Evolutionary conservation across 2,329 filamentous ascomycete genomes (phyloP), one percentile per base, ranked within the genome.

Genomic region (Aspergillus brunneoviolaceus): DNA sequence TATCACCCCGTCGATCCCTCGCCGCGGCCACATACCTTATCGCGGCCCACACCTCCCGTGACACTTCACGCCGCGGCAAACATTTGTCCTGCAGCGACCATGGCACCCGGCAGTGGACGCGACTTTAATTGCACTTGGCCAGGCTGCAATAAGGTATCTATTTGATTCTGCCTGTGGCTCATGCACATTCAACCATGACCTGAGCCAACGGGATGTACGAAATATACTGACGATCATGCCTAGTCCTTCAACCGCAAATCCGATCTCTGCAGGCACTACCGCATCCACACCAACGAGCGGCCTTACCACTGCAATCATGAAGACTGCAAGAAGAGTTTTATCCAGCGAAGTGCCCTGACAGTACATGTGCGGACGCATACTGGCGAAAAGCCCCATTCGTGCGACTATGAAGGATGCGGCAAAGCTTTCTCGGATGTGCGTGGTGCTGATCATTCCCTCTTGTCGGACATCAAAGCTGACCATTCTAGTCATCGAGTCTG

Each of bases 231-330:
- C 61, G 25, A 51, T 51, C 42, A 7, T 16, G 33, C 23, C 12
- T 64, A 80, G 78, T 78, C 77, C 5, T 80, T 80, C 72, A 80
- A 80, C 72, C 77, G 78, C 70, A 80, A 80, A 61, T 80, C 78
- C 23, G 78, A 80, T 67, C 73, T 80, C 47, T 77, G 77, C 65
- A 72, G 78, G 61, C 78, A 80, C 65, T 78, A 76, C 65, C 76
- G 78, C 58, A 80, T 80, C 68, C 78, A 80, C 58, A 80, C 78
- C 64, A 80, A 80, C 65, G 78, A 80, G 63, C 76, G 78, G 51
- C 78, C 78, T n/a, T 80, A 80, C 61, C 74, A 76, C 53, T 80
- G 78, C 67, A 78, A 35, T 71, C 1, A 74, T 78, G 52, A 71
- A 55, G 75, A 76, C 60, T 80, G 78, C 70, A 76, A 76, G 58